Evolutionary conservation across 768 basidiomycete genomes (phyloP).

Genomic region (Mycena capillaripes): DNA sequence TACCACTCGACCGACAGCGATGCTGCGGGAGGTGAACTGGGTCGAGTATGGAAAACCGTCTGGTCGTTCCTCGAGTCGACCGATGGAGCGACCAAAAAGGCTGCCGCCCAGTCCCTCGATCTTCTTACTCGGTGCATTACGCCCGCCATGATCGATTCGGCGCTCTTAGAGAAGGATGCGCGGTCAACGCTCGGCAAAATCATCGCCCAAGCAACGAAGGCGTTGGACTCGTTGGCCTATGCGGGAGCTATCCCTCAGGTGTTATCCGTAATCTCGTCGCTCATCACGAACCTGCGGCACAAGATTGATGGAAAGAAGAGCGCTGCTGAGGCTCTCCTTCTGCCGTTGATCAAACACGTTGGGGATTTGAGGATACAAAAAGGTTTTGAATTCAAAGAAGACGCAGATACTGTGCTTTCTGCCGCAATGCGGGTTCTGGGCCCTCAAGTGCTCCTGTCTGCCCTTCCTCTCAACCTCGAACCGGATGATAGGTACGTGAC

Average conservation of each 20-base stretch:
- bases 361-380: slow-evolving; percentile 83
- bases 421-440: slow-evolving; percentile 90
- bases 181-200: slow-evolving; percentile 74
- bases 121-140: slow-evolving; percentile 81
- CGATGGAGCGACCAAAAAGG: slow-evolving; percentile 71
- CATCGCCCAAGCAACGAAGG: slow-evolving; percentile 72
- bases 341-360: slow-evolving; percentile 78
- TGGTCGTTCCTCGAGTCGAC: slow-evolving; percentile 86
- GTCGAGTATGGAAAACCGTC: slow-evolving; percentile 78
- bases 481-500: slow-evolving; percentile 78
- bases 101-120: slow-evolving; percentile 73
- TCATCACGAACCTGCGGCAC: slow-evolving; percentile 74
- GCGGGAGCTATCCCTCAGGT: slow-evolving; percentile 86
- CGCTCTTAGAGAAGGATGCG: slow-evolving; percentile 61
- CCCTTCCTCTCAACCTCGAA: slow-evolving; percentile 90
- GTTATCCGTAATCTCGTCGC: slow-evolving; percentile 77
- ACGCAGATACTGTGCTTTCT: slow-evolving; percentile 83
- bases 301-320: slow-evolving; percentile 58
- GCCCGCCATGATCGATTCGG: slow-evolving; percentile 67
- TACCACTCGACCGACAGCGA: slow-evolving; percentile 66
- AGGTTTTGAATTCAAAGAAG: slow-evolving; percentile 92
- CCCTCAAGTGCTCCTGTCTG: slow-evolving; percentile 80
- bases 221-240: slow-evolving; percentile 80
- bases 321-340: slow-evolving; percentile 78
- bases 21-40: slow-evolving; percentile 67